Base-by-base conservation (phyloP, 345 rosid species). In the Rhodamnia argentea region DNA sequence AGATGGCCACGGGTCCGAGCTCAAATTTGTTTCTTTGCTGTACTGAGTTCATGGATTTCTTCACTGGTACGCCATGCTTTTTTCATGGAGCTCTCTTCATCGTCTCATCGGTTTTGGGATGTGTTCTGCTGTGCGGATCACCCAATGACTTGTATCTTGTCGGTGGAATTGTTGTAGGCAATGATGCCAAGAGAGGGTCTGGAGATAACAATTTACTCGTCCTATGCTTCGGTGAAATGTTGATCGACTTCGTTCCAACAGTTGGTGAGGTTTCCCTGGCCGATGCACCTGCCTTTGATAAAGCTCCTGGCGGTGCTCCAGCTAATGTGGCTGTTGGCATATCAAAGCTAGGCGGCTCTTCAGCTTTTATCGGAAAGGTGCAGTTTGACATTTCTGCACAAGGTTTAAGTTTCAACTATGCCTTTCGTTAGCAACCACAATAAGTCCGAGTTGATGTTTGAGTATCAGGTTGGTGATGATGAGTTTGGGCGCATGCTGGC, bases 231-330 rank as follows among this genome's bases (percentile, higher is more conserved):
- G 99, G 99, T 55, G 99, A 97, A 86, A 92, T 96, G 96, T 89
- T 97, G 93, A 96, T 97, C 1, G 99, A 97, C 88, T 96, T 97
- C 86, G 97, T 97, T 12, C 98, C 99, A 22, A 93, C 98, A 20
- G 95, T 95, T 64, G 93, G 87, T 44, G 96, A 95, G 75, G 98
- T 97, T 82, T 97, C 99, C 82, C 92, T 96, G 5, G 98, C 98
- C 47, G 98, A 96, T 91, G 98, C 98, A 86, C 96, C 97, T 23
- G 96, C 95, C 74, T 96, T 96, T 91, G 93, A 93, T 93, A 96
- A 94, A 91, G 96, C 99, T 88, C 94, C 99, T 42, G 99, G 99
- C 15, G 99, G 99, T n/a, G 99, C 99, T 87, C 99, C 99, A 86
- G 99, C 99, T 9, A 97, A 97, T 88, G 99, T 97, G 87, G 98